Evolutionary conservation across 129 eudicot species (phyloP).

Genomic region (Chrysanthemum lavandulifolium): DNA sequence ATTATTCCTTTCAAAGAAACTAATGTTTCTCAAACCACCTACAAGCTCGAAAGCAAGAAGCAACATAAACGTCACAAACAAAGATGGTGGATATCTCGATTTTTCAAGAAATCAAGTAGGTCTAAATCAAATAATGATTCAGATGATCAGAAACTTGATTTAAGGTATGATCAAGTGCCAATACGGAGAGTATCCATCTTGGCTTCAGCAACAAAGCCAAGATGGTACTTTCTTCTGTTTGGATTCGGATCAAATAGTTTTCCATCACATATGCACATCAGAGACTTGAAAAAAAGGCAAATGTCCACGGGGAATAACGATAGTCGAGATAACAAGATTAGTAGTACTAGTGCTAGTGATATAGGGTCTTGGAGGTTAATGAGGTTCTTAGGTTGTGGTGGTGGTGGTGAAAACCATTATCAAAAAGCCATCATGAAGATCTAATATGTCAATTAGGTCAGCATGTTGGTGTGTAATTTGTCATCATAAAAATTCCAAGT

Average conservation of each 20-base stretch:
- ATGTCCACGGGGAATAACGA: conserved; percentile 16
- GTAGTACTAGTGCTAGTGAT: conserved; percentile 17
- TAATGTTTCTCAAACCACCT: conserved; percentile 15
- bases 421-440: conserved; percentile 26
- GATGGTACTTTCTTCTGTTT: conserved; percentile 50
- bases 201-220: conserved; percentile 43
- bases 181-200: conserved; percentile 38
- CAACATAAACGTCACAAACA: conserved; percentile 2
- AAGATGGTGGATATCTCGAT: conserved; percentile 9
- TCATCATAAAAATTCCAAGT: conserved; percentile 13
- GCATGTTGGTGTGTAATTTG: conserved; percentile 23
- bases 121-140: conserved; percentile 23
- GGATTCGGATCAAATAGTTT: conserved; percentile 39
- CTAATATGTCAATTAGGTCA: conserved; percentile 25
- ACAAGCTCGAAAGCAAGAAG: conserved; percentile 20
- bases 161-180: conserved; percentile 27
- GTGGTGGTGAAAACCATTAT: conserved; percentile 27
- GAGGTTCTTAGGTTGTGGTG: conserved; percentile 52
- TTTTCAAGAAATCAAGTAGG: conserved; percentile 32
- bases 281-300: conserved; percentile 56
- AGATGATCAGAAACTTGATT: conserved; percentile 13
- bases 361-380: conserved; percentile 41
- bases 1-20: conserved; percentile 43
- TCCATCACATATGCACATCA: conserved; percentile 39
- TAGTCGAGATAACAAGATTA: conserved; percentile 7